Evolutionary conservation across 805 yeast species (phyloP).

Genomic region (Candida patagonica): DNA sequence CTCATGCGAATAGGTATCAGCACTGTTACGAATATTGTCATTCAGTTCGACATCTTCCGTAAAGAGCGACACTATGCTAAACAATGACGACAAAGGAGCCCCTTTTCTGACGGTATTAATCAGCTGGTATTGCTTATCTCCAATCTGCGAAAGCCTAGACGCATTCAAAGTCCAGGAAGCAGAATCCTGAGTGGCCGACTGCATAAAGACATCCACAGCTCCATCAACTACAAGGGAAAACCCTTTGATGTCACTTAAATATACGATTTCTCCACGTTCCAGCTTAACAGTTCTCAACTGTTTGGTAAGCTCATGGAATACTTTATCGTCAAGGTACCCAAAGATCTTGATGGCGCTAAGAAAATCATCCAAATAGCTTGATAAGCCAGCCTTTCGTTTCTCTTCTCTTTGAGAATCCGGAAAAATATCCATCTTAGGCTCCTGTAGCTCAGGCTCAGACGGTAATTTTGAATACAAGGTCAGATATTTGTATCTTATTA

Average conservation of each 20-base stretch:
- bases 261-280: conserved; percentile 64
- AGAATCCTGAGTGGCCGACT: conserved; percentile 26
- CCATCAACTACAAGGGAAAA: conserved; percentile 93
- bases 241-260: conserved; percentile 67
- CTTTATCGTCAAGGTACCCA: conserved; percentile 84
- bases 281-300: conserved; percentile 84
- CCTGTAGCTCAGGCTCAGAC: conserved; percentile 35
- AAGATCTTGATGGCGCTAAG: conserved; percentile 85
- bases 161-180: neutral
- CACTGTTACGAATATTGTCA: conserved; percentile 9
- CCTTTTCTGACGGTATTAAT: conserved; percentile 77
- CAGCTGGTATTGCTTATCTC: conserved; percentile 56
- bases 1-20: conserved; percentile 6
- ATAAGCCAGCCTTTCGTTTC: conserved; percentile 25
- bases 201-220: conserved; percentile 65
- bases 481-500: conserved; percentile 54
- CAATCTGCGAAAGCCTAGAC: neutral
- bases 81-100: conserved; percentile 73
- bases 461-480: conserved; percentile 54
- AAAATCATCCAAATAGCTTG: conserved; percentile 31
- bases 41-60: conserved; percentile 34
- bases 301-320: conserved; percentile 85
- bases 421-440: conserved; percentile 40
- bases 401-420: conserved; percentile 28
- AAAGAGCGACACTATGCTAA: conserved; percentile 70